phyloP scores from a whole-genome alignment of 345 rosid genomes.

The Salix dunnii region DNA sequence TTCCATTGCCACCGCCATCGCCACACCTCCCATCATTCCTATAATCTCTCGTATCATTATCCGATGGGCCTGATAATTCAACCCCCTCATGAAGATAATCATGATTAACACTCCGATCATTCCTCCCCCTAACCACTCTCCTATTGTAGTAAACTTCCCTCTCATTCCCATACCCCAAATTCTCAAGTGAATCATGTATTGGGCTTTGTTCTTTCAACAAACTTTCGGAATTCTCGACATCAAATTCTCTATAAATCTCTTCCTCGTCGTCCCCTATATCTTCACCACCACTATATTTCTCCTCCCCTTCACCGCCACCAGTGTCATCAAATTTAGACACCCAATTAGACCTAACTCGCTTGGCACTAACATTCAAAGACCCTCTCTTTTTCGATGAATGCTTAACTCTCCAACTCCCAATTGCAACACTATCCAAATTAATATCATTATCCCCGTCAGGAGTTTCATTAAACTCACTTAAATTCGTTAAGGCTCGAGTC shows the following conservation, averaged over 20 bases:
- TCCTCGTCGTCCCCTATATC: slow-evolving; percentile 54
- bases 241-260: slow-evolving; percentile 49
- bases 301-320: slow-evolving; percentile 41
- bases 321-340: slow-evolving; percentile 47
- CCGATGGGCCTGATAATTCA: slow-evolving; percentile 54
- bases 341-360: slow-evolving; percentile 67
- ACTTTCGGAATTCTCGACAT: slow-evolving; percentile 62
- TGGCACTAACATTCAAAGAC: slow-evolving; percentile 29
- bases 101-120: slow-evolving; percentile 6
- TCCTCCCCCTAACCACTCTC: slow-evolving; percentile 28
- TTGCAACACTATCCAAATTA: slow-evolving; percentile 50
- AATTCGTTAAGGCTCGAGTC: slow-evolving; percentile 55
- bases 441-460: slow-evolving; percentile 44
- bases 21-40: slow-evolving; percentile 26
- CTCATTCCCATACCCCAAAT: slow-evolving; percentile 52
- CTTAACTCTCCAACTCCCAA: slow-evolving; percentile 70
- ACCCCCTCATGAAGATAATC: slow-evolving; percentile 32
- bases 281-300: slow-evolving; percentile 50
- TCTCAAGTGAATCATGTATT: slow-evolving; percentile 41
- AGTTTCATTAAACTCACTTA: slow-evolving; percentile 48
- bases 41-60: slow-evolving; percentile 45
- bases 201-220: slow-evolving; percentile 63
- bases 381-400: slow-evolving; percentile 43
- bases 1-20: slow-evolving; percentile 24
- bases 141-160: slow-evolving; percentile 29